phyloP scores from a whole-genome alignment of 768 basidiomycete genomes.

The Calocybe indica region DNA sequence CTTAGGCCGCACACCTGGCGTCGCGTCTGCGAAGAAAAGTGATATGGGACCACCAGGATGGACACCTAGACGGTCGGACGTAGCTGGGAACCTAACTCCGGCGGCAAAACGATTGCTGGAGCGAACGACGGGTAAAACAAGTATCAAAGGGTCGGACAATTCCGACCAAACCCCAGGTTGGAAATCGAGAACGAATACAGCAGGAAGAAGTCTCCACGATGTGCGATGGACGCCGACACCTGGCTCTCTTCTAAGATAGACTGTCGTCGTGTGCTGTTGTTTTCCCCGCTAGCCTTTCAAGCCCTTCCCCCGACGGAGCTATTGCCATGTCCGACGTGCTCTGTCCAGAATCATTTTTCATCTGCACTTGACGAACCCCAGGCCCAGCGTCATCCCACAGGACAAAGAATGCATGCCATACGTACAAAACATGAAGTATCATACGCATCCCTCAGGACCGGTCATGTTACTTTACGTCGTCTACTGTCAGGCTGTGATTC shows the following conservation, averaged over 20 bases:
- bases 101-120: conserved; percentile 76
- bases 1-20: conserved; percentile 30
- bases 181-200: neutral
- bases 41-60: conserved; percentile 76
- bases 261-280: neutral
- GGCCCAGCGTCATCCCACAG: no score
- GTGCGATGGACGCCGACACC: conserved; percentile 83
- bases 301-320: no score
- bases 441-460: no score
- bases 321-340: no score
- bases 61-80: conserved; percentile 74
- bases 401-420: no score
- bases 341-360: no score
- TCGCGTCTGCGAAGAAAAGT: conserved; percentile 31
- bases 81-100: conserved; percentile 76
- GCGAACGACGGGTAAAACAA: conserved; percentile 60
- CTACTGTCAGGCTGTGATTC: conserved; percentile 42
- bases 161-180: conserved; percentile 32
- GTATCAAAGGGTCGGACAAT: conserved; percentile 57
- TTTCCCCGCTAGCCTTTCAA: no score
- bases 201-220: conserved; percentile 50
- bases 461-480: conserved; percentile 46
- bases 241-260: conserved; percentile 19
- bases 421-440: no score
- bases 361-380: no score